Conservation (phyloP, 805 yeast species). For the Yarrowia sp. region DNA sequence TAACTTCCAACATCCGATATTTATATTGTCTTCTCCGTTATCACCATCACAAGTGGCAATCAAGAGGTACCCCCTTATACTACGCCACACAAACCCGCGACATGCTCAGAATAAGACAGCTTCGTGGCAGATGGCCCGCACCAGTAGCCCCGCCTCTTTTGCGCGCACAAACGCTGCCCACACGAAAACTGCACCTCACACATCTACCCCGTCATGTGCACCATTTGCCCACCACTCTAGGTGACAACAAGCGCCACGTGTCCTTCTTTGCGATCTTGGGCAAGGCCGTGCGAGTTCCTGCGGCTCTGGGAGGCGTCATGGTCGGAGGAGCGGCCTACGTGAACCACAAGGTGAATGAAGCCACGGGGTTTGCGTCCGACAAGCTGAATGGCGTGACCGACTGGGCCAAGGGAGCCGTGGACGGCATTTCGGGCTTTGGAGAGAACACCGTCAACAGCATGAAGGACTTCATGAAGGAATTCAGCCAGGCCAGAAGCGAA, state of each 20-base stretch:
- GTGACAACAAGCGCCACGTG: slow-evolving; percentile 15
- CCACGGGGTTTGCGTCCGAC: slow-evolving; percentile 72
- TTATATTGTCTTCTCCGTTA: not conserved
- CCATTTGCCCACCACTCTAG: slow-evolving; percentile 16
- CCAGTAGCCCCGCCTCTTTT: not conserved
- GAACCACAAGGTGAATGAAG: slow-evolving; percentile 90
- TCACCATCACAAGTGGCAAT: slow-evolving; percentile 12
- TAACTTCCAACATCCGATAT: slow-evolving; percentile 29
- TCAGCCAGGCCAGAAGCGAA: slow-evolving; percentile 1
- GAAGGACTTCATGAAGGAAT: slow-evolving; percentile 27
- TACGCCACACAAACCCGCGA: not conserved
- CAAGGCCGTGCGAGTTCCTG: slow-evolving; percentile 57
- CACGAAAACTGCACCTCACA: slow-evolving; percentile 18
- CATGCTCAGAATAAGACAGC: slow-evolving; percentile 15
- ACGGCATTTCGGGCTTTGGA: slow-evolving; percentile 45
- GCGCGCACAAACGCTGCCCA: not conserved
- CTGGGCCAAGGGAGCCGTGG: slow-evolving; percentile 61
- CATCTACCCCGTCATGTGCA: slow-evolving; percentile 25
- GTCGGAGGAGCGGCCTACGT: slow-evolving; percentile 96
- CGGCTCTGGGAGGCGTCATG: slow-evolving; percentile 83
- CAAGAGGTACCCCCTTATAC: too few relatives aligned
- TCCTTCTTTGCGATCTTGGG: slow-evolving; percentile 39
- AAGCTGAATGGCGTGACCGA: slow-evolving; percentile 66
- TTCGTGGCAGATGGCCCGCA: slow-evolving; percentile 10
- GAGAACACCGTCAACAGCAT: slow-evolving; percentile 4